Evolutionary conservation across 2,329 filamentous ascomycete species (phyloP), one percentile per base, ranked within the genome.

Genomic region (Claviceps cyperi): DNA sequence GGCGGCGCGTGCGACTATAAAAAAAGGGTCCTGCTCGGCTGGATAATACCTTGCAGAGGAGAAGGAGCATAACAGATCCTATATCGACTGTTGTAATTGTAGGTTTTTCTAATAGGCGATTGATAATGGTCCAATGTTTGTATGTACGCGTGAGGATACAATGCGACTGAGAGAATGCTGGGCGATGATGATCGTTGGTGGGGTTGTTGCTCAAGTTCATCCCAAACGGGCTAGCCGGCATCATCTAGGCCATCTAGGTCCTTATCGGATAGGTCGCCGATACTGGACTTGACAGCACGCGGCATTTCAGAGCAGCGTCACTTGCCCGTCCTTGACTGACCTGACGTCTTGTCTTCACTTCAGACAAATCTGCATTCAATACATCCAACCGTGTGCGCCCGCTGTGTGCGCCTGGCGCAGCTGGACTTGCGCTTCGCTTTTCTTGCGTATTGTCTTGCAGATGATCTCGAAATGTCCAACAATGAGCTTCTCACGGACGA

Each of bases 401-500:
- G 43, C 35, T 41, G n/a, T 22, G 38, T 3, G 47, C 15, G 28
- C 28, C 28, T 9, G 28, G 28, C 28, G 28, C 28, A 9, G 28
- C 28, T 28, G 28, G 28, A 28, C 28, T 9, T 28, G 28, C 28
- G 28, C 28, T 28, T 11, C 28, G 8, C 8, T 28, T 8, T 28
- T 3, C 28, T 28, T 9, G 13, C 7, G 32, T 9, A n/a, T 32
- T 28, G 14, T 13, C 40, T 37, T 36, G 15, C 21, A 7, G 13
- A n/a, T 14, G 11, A 14, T 19, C 38, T 46, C 48, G 47, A 19
- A 17, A 73, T 72, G 69, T 50, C 66, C 11, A 69, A 70, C 49
- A 67, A 76, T 55, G 69, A 73, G n/a, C 61, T 77, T 22, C 64
- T 83, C 45, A 81, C 80, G 19, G 86, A 94, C 62, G 84, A 87